Percentiles rank a stretch among this genome's conserved stretches.
phyloP scores from a whole-genome alignment of 352 stramenopile genomes.

The Globisporangium acanthophoron region DNA sequence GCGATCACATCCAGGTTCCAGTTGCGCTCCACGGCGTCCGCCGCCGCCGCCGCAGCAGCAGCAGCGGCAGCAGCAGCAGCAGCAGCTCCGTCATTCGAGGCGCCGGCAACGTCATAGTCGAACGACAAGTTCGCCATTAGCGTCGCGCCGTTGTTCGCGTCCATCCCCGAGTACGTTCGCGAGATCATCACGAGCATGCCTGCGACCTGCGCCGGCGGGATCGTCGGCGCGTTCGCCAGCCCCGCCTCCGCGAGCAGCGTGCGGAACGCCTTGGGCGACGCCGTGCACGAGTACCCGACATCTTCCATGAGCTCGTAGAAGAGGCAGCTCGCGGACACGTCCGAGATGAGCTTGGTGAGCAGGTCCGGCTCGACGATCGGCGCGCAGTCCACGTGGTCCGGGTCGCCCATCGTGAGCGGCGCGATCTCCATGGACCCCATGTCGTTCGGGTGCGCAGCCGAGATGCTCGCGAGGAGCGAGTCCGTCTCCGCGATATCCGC shows the following conservation, averaged over 20 bases:
- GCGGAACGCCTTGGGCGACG: constrained; percentile 71
- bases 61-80: constrained; percentile 16
- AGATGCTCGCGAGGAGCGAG: constrained; percentile 83
- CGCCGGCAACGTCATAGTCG: constrained; percentile 42
- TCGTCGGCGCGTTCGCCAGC: constrained; percentile 69
- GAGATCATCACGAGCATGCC: constrained; percentile 88
- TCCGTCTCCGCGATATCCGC: constrained; percentile 72
- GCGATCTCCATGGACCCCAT: constrained; percentile 84
- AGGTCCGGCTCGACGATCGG: constrained; percentile 49
- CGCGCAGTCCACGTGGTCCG: constrained; percentile 80
- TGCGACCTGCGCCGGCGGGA: constrained; percentile 81
- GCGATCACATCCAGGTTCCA: constrained; percentile 87
- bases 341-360: constrained; percentile 71
- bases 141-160: constrained; percentile 61
- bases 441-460: constrained; percentile 77
- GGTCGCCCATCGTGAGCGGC: constrained; percentile 82
- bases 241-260: constrained; percentile 80
- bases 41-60: constrained; percentile 16
- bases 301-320: constrained; percentile 92
- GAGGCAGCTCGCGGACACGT: constrained; percentile 72
- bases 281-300: constrained; percentile 83
- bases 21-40: constrained; percentile 8
- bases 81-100: constrained; percentile 18
- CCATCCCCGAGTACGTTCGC: constrained; percentile 67
- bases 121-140: constrained; percentile 80